Evolutionary conservation across 192 early-diverging fungal species (phyloP), one percentile per base, ranked within the genome.

Genomic region (Podila horticola): DNA sequence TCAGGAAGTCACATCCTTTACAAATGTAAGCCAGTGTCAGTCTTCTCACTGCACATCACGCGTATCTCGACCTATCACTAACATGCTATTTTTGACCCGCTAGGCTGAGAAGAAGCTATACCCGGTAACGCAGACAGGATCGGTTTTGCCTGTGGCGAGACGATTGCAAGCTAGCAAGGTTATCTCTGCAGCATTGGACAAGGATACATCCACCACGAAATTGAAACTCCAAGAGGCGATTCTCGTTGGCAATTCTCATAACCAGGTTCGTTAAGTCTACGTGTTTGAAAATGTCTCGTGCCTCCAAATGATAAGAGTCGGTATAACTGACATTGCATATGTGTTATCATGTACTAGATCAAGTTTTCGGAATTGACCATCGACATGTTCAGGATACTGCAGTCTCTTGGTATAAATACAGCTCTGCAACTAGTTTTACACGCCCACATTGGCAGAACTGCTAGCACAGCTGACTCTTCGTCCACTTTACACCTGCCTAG

Each of bases 311-410:
- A 41, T 41, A 12, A 17, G 12, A 17, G 41, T 13, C 41, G 11
- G 41, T 17, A 3, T 50, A 6, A 11, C 8, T 30, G 4, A 24
- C 48, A 11, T 9, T 17, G 8, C 2, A 51, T 12, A 38, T 6
- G 15, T 19, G 20, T 3, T 65, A 13, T 13, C 1, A n/a, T 48
- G 51, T 24, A 6, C 17, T 65, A 65, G 68, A 97, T 97, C 82
- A 98, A 98, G 71, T 99, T 99, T 79, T 97, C 97, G 0, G 97
- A 98, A 82, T 86, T 98, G 38, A 98, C 95, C 0, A 84, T 98
- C 57, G 98, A 99, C 69, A 96, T 98, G 95, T 97, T 96, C 84
- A 93, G 96, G 45, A 94, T 99, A 74, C 81, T 97, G 30, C 97
- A 98, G 74, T 93, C 94, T 36, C 89, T 99, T n/a, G 98, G 88